phyloP scores from a whole-genome alignment of 192 early-diverging fungal species.

The Entophlyctis luteolus region DNA sequence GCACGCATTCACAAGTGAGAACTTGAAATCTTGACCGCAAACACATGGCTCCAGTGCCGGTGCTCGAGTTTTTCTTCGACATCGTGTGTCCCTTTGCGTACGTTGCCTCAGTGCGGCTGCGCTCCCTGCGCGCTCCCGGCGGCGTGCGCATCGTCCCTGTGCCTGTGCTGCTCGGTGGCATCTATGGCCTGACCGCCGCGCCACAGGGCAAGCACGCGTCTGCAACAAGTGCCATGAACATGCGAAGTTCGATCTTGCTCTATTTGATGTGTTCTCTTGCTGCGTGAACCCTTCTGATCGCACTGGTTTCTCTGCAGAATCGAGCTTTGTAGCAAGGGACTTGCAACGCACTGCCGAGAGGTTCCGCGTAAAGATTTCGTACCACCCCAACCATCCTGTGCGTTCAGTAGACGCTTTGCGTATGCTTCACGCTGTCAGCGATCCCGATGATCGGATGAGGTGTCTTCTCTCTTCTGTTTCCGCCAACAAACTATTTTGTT shows the following conservation, averaged over 20 bases:
- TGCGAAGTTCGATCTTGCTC: not conserved
- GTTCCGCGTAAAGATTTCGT: not conserved
- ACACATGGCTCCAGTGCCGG: too few species aligned
- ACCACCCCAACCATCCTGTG: slow-evolving; percentile 24
- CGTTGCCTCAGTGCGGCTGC: slow-evolving; percentile 19
- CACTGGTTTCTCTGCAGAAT: too few species aligned
- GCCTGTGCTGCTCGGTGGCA: slow-evolving; percentile 31
- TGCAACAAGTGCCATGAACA: not conserved
- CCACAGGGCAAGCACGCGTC: not conserved
- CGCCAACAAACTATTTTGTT: not conserved
- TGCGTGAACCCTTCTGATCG: too few species aligned
- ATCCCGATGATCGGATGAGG: not conserved
- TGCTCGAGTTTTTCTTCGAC: too few species aligned
- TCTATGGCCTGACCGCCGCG: slow-evolving; percentile 26
- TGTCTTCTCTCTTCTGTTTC: not conserved
- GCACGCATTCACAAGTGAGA: too few species aligned
- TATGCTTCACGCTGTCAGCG: not conserved
- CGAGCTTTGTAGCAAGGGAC: not conserved
- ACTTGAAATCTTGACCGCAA: too few species aligned
- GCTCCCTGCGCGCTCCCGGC: not conserved
- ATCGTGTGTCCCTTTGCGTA: slow-evolving; percentile 30
- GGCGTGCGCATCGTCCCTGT: not conserved
- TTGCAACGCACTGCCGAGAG: not conserved
- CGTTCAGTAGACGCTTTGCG: slow-evolving; percentile 19
- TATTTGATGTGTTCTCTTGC: too few species aligned